Conservation (phyloP, 148 eudicot species). For the Mesembryanthemum crystallinum region DNA sequence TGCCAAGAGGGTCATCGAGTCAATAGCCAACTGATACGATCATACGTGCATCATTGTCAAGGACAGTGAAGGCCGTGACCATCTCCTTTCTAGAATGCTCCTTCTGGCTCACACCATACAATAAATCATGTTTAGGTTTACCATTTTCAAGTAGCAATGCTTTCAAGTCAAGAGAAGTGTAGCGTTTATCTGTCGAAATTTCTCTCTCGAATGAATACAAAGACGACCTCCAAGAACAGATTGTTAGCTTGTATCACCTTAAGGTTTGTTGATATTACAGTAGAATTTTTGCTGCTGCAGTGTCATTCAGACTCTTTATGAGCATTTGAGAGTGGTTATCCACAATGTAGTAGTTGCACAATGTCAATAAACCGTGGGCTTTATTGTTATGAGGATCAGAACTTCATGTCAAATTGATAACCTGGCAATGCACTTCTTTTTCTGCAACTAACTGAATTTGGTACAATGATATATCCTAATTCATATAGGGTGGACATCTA, state of each 20-base stretch:
- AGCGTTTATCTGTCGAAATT: neutral
- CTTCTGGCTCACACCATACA: slow-evolving; percentile 19
- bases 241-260: slow-evolving; percentile 15
- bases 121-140: slow-evolving; percentile 11
- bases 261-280: neutral
- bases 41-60: neutral
- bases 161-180: neutral
- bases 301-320: neutral
- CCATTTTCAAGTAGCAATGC: neutral
- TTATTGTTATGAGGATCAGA: neutral
- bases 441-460: neutral
- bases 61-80: neutral
- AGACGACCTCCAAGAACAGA: neutral
- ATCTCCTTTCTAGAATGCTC: neutral
- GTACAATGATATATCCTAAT: no score
- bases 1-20: slow-evolving; percentile 78
- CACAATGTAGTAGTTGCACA: neutral
- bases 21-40: slow-evolving; percentile 47
- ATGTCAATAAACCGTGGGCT: neutral
- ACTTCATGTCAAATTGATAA: neutral
- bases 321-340: neutral
- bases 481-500: neutral
- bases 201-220: slow-evolving; percentile 9
- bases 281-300: neutral
- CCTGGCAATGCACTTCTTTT: no score